Conservation (phyloP, 2,329 filamentous ascomycete genomes). For the Didymellaceae sp. region DNA sequence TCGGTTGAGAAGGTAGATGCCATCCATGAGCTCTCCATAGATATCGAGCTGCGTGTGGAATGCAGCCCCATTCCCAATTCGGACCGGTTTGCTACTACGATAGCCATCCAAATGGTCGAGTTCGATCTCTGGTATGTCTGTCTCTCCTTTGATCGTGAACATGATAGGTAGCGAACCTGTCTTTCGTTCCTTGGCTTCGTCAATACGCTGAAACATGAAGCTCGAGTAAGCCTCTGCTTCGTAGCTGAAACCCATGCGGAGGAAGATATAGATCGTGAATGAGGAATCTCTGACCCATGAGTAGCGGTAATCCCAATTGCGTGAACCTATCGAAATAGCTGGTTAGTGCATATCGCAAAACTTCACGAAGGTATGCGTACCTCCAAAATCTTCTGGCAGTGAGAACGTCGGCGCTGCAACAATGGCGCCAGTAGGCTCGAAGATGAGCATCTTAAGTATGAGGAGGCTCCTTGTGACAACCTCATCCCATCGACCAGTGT, state of each 20-base stretch:
- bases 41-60: slow-evolving; percentile 81
- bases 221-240: slow-evolving; percentile 81
- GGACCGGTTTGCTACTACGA: slow-evolving; percentile 71
- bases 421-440: slow-evolving; percentile 79
- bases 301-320: slow-evolving; percentile 74
- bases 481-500: slow-evolving; percentile 75
- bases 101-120: slow-evolving; percentile 76
- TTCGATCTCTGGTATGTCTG: slow-evolving; percentile 74
- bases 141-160: slow-evolving; percentile 74
- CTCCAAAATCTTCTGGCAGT: slow-evolving; percentile 67
- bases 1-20: slow-evolving; percentile 79
- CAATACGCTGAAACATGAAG: slow-evolving; percentile 76
- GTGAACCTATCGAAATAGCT: slow-evolving; percentile 50
- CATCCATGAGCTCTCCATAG: slow-evolving; percentile 79
- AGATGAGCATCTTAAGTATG: slow-evolving; percentile 78
- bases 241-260: slow-evolving; percentile 75
- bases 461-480: slow-evolving; percentile 74
- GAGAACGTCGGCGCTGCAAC: slow-evolving; percentile 79
- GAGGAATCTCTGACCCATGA: slow-evolving; percentile 80
- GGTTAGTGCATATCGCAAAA: not conserved
- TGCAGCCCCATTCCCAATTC: slow-evolving; percentile 78
- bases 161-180: slow-evolving; percentile 73
- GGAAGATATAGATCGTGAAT: slow-evolving; percentile 77
- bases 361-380: slow-evolving; percentile 7
- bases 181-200: slow-evolving; percentile 64